A percentile compares a stretch with the other conserved stretches of the same genome.
Conservation (phyloP, 768 basidiomycete genomes). For the Dendrothele bispora region DNA sequence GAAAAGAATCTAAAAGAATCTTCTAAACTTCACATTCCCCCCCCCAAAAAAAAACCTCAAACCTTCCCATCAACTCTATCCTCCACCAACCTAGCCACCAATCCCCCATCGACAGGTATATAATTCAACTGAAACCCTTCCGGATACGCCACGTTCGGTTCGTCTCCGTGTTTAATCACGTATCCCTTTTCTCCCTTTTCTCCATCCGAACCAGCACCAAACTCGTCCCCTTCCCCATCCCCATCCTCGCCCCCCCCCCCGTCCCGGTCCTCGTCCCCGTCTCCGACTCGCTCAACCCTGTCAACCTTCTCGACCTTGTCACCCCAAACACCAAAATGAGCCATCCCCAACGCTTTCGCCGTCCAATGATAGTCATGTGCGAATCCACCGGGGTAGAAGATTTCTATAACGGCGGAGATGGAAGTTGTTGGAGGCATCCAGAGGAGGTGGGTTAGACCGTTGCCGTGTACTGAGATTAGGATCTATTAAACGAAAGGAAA, state of each 20-base stretch:
- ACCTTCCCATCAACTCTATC: too few species aligned
- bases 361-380: constrained; percentile 91
- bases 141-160: constrained; percentile 64
- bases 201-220: too few species aligned
- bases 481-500: constrained; percentile 39
- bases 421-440: constrained; percentile 80
- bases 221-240: too few species aligned
- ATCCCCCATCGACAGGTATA: constrained; percentile 72
- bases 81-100: constrained; percentile 69
- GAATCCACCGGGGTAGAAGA: constrained; percentile 80
- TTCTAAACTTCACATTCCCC: too few species aligned
- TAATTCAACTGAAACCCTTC: constrained; percentile 81
- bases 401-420: constrained; percentile 80
- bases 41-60: too few species aligned
- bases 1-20: too few species aligned
- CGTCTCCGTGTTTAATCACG: too few species aligned
- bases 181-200: too few species aligned
- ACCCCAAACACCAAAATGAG: constrained; percentile 79
- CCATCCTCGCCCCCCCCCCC: too few species aligned
- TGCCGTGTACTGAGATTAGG: constrained; percentile 74
- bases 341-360: constrained; percentile 66
- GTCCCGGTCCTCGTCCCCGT: too few species aligned
- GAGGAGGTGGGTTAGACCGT: constrained; percentile 82
- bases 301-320: too few species aligned
- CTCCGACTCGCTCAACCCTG: too few species aligned